Conservation (phyloP, 2,329 filamentous ascomycete species). For the Claviceps paspali region DNA sequence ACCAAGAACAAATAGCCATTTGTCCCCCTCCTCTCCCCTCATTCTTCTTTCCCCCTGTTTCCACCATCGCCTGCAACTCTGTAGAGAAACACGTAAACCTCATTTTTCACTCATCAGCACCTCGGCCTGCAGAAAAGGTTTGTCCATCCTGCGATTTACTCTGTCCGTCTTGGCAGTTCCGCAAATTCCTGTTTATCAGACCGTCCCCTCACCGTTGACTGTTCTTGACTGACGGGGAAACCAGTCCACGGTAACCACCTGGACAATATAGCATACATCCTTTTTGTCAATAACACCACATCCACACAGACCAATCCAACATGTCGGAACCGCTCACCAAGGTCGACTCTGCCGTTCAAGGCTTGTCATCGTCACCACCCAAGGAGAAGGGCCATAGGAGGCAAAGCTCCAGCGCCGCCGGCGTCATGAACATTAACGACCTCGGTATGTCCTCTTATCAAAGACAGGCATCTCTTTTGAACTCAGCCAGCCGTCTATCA, state of each 20-base stretch:
- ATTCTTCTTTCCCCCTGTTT: slow-evolving; percentile 10
- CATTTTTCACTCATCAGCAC: slow-evolving; percentile 1
- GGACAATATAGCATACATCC: background rate
- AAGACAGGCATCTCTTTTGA: background rate
- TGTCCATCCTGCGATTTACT: no score
- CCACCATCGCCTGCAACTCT: slow-evolving; percentile 5
- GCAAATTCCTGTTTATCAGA: no score
- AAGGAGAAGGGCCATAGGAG: slow-evolving; percentile 55
- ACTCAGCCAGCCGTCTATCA: no score
- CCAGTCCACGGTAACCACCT: background rate
- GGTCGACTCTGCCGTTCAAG: slow-evolving; percentile 83
- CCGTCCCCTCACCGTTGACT: background rate
- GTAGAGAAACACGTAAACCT: no score
- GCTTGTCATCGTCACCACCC: slow-evolving; percentile 51
- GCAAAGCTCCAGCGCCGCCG: slow-evolving; percentile 56
- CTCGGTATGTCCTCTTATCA: slow-evolving; percentile 48
- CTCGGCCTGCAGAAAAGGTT: slow-evolving; percentile 3
- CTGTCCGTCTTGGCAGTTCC: no score
- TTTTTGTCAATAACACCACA: background rate
- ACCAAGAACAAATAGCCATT: slow-evolving; percentile 18
- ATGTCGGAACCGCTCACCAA: slow-evolving; percentile 53
- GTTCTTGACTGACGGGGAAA: background rate
- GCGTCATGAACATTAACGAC: slow-evolving; percentile 62
- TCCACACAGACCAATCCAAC: slow-evolving; percentile 4
- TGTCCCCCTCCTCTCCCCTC: slow-evolving; percentile 9